Conservation (phyloP, 495 filamentous ascomycete species). For the Hyaloscypha bicolor region DNA sequence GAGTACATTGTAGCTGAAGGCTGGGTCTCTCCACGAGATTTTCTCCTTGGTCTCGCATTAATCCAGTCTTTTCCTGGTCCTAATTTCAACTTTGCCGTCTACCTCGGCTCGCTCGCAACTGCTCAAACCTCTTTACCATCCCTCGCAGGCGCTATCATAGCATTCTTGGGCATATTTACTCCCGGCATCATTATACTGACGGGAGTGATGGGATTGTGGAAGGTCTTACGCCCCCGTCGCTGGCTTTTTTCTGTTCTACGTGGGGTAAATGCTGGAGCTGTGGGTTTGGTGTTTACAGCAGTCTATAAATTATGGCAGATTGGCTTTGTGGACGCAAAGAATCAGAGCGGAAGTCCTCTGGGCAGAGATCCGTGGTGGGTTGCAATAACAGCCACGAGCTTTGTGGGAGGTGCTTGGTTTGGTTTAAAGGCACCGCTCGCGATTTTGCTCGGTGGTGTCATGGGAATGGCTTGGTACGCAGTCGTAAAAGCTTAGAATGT, state of each 20-base stretch:
- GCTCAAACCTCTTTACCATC: conserved; percentile 40
- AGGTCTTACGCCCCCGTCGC: conserved; percentile 52
- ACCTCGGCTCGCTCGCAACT: conserved; percentile 66
- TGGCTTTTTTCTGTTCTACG: conserved; percentile 60
- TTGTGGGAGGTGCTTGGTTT: conserved; percentile 64
- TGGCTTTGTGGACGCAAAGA: conserved; percentile 61
- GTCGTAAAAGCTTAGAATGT: conserved; percentile 3
- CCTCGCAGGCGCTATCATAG: conserved; percentile 61
- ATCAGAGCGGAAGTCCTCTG: conserved; percentile 56
- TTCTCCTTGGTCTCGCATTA: conserved; percentile 78
- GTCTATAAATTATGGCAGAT: conserved; percentile 82
- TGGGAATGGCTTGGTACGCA: conserved; percentile 50
- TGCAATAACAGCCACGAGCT: conserved; percentile 64
- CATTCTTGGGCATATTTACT: conserved; percentile 68
- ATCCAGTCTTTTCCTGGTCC: conserved; percentile 84
- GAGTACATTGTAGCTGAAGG: conserved; percentile 70
- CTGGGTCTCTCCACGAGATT: conserved; percentile 79
- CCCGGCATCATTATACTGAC: conserved; percentile 70
- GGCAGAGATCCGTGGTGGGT: conserved; percentile 74
- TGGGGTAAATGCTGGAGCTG: conserved; percentile 74
- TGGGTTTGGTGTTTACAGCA: conserved; percentile 79
- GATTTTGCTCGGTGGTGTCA: conserved; percentile 64
- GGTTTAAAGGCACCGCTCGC: conserved; percentile 57
- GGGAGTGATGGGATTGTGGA: conserved; percentile 72
- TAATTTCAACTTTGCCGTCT: conserved; percentile 88